A percentile compares a stretch with the other conserved stretches of the same genome.
These are phyloP conservation scores for Candida tallmaniae DNA, from an alignment of 805 yeast genomes.

Conservation along the genomic window DNA sequence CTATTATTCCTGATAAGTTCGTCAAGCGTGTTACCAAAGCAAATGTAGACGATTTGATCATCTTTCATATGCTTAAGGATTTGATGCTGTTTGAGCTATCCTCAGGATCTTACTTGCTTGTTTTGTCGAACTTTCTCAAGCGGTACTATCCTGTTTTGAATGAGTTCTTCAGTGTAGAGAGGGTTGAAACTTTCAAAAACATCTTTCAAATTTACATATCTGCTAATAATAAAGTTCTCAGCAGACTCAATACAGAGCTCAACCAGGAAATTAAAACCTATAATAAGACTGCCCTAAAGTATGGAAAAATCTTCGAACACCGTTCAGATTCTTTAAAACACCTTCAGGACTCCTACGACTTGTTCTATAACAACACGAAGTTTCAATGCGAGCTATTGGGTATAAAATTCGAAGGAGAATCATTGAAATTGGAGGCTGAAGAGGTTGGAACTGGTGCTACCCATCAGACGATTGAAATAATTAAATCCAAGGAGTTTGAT, in stretches of 20 bases:
- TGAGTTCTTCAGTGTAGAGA: background rate
- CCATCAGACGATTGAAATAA: slow-evolving; percentile 18
- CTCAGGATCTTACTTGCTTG: slow-evolving; percentile 26
- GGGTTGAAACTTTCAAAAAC: slow-evolving; percentile 26
- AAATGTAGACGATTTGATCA: slow-evolving; percentile 16
- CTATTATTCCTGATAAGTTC: slow-evolving; percentile 29
- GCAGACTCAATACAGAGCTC: slow-evolving; percentile 37
- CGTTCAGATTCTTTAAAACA: slow-evolving; percentile 30
- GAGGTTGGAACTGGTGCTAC: slow-evolving; percentile 9
- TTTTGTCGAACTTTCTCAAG: slow-evolving; percentile 48
- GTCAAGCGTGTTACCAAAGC: slow-evolving; percentile 18
- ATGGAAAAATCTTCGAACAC: slow-evolving; percentile 56
- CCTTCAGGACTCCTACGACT: slow-evolving; percentile 8
- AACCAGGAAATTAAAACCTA: slow-evolving; percentile 16
- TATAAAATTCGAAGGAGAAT: slow-evolving; percentile 19
- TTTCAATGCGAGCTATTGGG: slow-evolving; percentile 7
- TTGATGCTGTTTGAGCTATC: slow-evolving; percentile 23
- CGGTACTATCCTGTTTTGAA: slow-evolving; percentile 33
- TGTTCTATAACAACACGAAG: slow-evolving; percentile 5
- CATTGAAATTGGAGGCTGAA: slow-evolving; percentile 5
- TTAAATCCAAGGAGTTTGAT: slow-evolving; percentile 19
- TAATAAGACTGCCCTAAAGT: slow-evolving; percentile 49
- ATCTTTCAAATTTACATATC: slow-evolving; percentile 32
- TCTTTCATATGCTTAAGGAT: slow-evolving; percentile 24
- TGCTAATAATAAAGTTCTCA: slow-evolving; percentile 31